Conservation (phyloP, 495 filamentous ascomycete genomes). For the Xylaria grammica region DNA sequence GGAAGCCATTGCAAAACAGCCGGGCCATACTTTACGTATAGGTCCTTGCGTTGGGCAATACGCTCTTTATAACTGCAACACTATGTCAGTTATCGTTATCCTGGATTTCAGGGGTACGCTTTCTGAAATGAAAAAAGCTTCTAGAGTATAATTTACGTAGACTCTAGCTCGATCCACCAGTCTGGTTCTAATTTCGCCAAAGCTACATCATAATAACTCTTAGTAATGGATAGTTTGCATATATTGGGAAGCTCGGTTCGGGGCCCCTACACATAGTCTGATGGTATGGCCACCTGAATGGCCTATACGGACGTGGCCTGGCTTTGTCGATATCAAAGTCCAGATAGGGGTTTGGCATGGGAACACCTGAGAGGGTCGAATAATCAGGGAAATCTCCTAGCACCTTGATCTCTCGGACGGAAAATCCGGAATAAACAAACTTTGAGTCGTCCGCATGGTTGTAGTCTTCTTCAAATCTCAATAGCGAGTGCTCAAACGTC, state of each 20-base stretch:
- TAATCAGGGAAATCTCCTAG: slow-evolving; percentile 88
- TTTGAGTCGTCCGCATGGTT: slow-evolving; percentile 37
- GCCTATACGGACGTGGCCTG: slow-evolving; percentile 72
- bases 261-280: slow-evolving; percentile 86
- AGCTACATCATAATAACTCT: slow-evolving; percentile 52
- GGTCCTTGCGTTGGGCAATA: slow-evolving; percentile 73
- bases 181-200: slow-evolving; percentile 80
- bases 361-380: slow-evolving; percentile 76
- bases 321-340: slow-evolving; percentile 68
- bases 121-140: not conserved
- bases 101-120: not conserved
- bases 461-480: slow-evolving; percentile 36
- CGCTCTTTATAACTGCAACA: slow-evolving; percentile 58
- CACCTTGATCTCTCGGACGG: slow-evolving; percentile 71
- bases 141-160: slow-evolving; percentile 40
- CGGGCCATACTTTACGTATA: slow-evolving; percentile 68
- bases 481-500: slow-evolving; percentile 25
- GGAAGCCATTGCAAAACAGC: slow-evolving; percentile 72
- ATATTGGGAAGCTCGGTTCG: not conserved
- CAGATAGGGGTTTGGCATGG: slow-evolving; percentile 67
- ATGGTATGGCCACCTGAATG: slow-evolving; percentile 87
- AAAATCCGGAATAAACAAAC: slow-evolving; percentile 53
- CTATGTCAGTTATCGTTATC: not conserved
- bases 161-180: slow-evolving; percentile 92
- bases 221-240: not conserved